These are phyloP conservation scores for Scutellaria minor DNA, from an alignment of 257 asterid genomes.

Conservation along the genomic window DNA sequence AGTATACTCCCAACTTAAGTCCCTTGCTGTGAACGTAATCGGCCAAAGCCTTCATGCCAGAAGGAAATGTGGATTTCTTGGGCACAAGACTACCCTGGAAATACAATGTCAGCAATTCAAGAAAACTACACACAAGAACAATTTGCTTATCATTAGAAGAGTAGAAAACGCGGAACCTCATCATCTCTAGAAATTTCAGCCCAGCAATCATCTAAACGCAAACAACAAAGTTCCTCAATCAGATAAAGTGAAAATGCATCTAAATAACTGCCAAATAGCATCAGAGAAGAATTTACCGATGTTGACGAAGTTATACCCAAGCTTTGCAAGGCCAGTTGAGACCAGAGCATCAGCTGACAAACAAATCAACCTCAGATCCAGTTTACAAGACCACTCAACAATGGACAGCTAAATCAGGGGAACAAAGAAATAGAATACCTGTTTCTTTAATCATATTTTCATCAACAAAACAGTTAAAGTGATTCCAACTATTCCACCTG, in stretches of 20 bases:
- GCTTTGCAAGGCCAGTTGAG: constrained; percentile 87
- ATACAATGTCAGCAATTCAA: constrained; percentile 1
- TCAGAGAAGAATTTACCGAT: constrained; percentile 56
- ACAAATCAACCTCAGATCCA: constrained; percentile 1
- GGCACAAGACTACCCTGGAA: constrained; percentile 81
- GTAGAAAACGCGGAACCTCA: constrained; percentile 45
- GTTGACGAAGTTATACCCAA: constrained; percentile 80
- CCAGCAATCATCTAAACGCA: constrained; percentile 85
- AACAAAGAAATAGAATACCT: constrained; percentile 42
- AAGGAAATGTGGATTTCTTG: constrained; percentile 79
- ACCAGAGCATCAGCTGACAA: constrained; percentile 86
- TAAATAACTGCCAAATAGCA: not conserved
- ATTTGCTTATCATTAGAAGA: not conserved
- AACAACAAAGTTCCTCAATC: constrained; percentile 25
- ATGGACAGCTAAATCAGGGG: not conserved
- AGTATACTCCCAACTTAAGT: constrained; percentile 88
- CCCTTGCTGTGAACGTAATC: constrained; percentile 92
- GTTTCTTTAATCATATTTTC: constrained; percentile 75
- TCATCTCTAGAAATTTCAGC: constrained; percentile 67
- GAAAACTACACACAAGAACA: not conserved
- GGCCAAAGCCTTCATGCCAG: constrained; percentile 91
- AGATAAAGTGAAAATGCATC: constrained; percentile 9
- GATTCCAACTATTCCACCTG: constrained; percentile 99
- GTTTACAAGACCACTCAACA: not conserved
- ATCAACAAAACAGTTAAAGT: constrained; percentile 68